These are phyloP conservation scores for Protostelium mycophagum DNA, from an alignment of 78 protist genomes.

Conservation along the genomic window DNA sequence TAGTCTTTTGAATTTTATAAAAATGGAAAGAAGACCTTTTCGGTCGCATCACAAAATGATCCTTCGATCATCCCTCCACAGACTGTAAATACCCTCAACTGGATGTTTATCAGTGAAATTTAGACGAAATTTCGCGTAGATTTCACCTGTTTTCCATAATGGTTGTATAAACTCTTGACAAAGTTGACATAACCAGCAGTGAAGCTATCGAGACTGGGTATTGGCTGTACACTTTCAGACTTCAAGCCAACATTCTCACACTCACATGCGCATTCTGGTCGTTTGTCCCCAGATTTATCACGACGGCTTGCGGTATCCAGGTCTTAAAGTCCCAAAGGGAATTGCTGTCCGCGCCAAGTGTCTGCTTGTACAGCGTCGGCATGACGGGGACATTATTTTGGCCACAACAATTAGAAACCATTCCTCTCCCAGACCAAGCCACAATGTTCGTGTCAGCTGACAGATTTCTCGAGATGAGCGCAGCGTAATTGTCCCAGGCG, in stretches of 20 bases:
- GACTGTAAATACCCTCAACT: background rate
- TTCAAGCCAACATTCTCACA: background rate
- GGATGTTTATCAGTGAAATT: no score
- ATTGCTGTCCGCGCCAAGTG: background rate
- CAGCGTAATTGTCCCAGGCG: background rate
- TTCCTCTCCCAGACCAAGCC: background rate
- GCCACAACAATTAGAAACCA: background rate
- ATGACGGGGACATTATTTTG: background rate
- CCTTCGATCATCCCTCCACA: background rate
- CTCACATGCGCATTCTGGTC: background rate
- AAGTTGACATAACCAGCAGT: background rate
- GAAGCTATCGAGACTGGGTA: background rate
- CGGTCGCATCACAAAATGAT: background rate
- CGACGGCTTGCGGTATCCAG: background rate
- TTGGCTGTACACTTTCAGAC: background rate
- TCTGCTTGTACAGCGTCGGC: background rate
- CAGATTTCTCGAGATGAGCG: background rate
- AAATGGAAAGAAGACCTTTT: background rate
- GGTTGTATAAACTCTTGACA: background rate
- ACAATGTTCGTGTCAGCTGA: background rate
- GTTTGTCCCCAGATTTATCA: background rate
- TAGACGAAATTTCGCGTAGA: background rate
- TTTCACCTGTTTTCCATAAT: background rate
- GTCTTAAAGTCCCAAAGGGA: background rate
- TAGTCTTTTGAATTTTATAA: background rate